phyloP scores from a whole-genome alignment of 2,329 filamentous ascomycete genomes.

The Fusarium sterilihyphosum region DNA sequence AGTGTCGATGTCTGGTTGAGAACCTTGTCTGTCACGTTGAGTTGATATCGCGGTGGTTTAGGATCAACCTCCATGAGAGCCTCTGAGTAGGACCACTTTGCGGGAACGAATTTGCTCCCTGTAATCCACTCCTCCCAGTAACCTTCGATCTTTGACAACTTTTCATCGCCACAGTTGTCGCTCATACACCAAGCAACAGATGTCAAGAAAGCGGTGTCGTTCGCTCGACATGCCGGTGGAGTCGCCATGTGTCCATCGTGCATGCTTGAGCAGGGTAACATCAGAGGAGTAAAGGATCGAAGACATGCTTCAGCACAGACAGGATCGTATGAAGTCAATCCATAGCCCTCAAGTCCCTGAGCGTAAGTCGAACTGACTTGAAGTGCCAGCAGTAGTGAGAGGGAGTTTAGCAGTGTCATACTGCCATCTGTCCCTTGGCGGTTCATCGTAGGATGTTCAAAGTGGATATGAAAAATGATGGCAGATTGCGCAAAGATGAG shows the following conservation, averaged over 20 bases:
- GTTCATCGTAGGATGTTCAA: not conserved
- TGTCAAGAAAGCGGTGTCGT: not conserved
- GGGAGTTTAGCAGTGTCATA: not conserved
- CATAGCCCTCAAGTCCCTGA: not conserved
- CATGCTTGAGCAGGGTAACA: not conserved
- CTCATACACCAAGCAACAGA: constrained; percentile 8
- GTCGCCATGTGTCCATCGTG: not conserved
- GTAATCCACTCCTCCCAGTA: constrained; percentile 12
- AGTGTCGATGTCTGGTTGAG: not conserved
- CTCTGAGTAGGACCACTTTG: constrained; percentile 6
- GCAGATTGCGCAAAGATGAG: not conserved
- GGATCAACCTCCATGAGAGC: constrained; percentile 1
- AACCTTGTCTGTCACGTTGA: not conserved
- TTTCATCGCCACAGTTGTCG: not conserved
- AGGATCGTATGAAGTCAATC: constrained; percentile 1
- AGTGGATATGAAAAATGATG: not conserved
- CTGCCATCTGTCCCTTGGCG: not conserved
- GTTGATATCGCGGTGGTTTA: not conserved
- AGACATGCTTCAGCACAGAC: constrained; percentile 17
- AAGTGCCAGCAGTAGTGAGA: not conserved
- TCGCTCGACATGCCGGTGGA: constrained; percentile 2
- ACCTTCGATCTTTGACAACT: not conserved
- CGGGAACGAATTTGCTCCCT: not conserved
- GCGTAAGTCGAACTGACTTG: not conserved
- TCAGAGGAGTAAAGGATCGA: not conserved